A percentile compares a stretch with the other conserved stretches of the same genome.
Evolutionary conservation across 345 rosid species (phyloP).

Genomic region (Ricinus communis): DNA sequence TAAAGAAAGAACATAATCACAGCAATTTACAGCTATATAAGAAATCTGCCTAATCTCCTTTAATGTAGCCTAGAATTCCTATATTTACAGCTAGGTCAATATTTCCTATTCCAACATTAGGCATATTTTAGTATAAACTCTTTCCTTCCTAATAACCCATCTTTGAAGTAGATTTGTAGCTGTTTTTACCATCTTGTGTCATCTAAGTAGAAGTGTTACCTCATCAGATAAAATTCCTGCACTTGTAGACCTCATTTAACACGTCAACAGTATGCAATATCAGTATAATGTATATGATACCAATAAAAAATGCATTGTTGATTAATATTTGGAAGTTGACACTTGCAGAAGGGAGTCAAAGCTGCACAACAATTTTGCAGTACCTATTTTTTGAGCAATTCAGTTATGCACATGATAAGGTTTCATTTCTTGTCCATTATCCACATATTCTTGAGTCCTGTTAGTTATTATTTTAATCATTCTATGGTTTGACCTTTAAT

Average conservation of each 20-base stretch:
- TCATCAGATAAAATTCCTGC: background rate
- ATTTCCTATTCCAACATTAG: too few species aligned
- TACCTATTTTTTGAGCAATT: conserved; percentile 69
- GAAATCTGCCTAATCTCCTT: too few species aligned
- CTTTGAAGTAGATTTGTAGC: background rate
- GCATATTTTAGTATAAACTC: background rate
- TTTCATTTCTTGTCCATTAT: conserved; percentile 21
- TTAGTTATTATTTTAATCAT: background rate
- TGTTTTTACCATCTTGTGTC: background rate
- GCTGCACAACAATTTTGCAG: conserved; percentile 82
- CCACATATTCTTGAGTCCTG: background rate
- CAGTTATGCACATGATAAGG: conserved; percentile 93
- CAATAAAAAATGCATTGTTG: conserved; percentile 10
- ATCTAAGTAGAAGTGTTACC: background rate
- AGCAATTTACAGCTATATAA: too few species aligned
- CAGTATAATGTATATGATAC: background rate
- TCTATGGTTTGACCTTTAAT: background rate
- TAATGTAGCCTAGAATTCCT: too few species aligned
- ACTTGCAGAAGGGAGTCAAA: conserved; percentile 68
- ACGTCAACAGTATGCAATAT: background rate
- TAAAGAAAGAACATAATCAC: too few species aligned
- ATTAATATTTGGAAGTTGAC: conserved; percentile 18
- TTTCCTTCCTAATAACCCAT: background rate
- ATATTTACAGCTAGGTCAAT: too few species aligned
- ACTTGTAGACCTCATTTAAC: background rate